Base-by-base conservation (phyloP, 228 moss, liverwort and hornwort species). In the Sphagnum magellanicum region DNA sequence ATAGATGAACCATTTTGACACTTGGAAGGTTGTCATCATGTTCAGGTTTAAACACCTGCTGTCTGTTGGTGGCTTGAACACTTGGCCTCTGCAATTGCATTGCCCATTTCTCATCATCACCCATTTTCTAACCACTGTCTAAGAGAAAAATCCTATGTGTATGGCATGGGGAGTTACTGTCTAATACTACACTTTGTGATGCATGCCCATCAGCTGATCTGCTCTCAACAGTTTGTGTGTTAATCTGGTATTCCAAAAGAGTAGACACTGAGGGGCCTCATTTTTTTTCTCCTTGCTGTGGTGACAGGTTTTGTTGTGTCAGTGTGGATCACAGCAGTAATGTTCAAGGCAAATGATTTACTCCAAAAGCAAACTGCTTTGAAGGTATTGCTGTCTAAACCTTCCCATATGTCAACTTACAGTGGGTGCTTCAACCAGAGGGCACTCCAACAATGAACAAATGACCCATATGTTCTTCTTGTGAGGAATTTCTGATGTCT, bases 331-430 rank as follows among this genome's bases (percentile, higher is more conserved):
- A 76, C 83, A 5, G 83, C 76, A 16, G 79, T 79, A 50, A 76
- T 83, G 83, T 76, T 83, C 14, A 83, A 83, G 59, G 83, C 79
- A 48, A 83, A 83, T 67, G 83, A 79, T 49, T 68, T 83, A 15
- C 68, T 83, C 32, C 79, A 76, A 62, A 83, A 83, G 57, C 83
- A 83, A 63, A 79, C 83, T 6, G 83, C 83, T 58, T 74, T 83
- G 50, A 83, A 83, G 83, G 83, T 83, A 8, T 47, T 63, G 48
- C 70, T 64, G 12, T 57, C 8, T 61, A 46, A 9, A 65, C 14
- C 48, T 61, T 55, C 55, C 8, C 55, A 55, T 55, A 55, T 55
- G 32, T 32, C 3, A 32, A 32, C 32, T 32, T 32, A 3, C 32
- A 3, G 32, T 32, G 32, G 32, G 32, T 32, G 32, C 32, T 32